A percentile compares a stretch with the other conserved stretches of the same genome.
Conservation (phyloP, 257 asterid species). For the Anisodus acutangulus region DNA sequence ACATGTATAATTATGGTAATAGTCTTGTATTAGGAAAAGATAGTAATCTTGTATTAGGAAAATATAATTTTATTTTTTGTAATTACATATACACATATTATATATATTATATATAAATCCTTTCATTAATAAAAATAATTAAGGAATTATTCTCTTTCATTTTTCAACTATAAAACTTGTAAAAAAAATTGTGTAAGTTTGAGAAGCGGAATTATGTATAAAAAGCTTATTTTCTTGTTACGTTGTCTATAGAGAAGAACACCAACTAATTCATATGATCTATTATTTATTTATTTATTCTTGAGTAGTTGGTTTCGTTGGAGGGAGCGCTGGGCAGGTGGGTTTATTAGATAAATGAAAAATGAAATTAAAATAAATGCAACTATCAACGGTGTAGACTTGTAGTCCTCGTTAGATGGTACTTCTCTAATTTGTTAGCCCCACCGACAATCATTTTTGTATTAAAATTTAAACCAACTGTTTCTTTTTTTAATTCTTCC, state of each 20-base stretch:
- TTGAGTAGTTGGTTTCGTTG: neutral
- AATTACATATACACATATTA: too few relatives aligned
- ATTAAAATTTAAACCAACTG: neutral
- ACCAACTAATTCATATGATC: neutral
- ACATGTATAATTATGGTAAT: too few relatives aligned
- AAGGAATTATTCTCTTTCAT: too few relatives aligned
- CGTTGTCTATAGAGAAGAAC: neutral
- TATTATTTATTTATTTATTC: neutral
- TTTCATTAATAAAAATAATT: too few relatives aligned
- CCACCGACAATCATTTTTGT: conserved; percentile 5
- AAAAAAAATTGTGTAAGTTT: too few relatives aligned
- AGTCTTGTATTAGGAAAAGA: too few relatives aligned
- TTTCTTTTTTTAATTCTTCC: neutral
- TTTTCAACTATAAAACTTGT: too few relatives aligned
- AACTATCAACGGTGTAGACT: neutral
- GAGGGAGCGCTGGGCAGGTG: neutral
- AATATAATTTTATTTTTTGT: too few relatives aligned
- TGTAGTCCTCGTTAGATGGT: neutral
- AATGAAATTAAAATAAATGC: neutral
- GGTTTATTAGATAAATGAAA: neutral
- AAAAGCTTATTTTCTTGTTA: too few relatives aligned
- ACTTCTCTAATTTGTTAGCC: neutral
- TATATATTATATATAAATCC: too few relatives aligned
- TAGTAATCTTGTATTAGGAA: too few relatives aligned
- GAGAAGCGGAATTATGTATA: too few relatives aligned